Evolutionary conservation across 192 early-diverging fungal species (phyloP).

Genomic region (Neocallimastix lanati): DNA sequence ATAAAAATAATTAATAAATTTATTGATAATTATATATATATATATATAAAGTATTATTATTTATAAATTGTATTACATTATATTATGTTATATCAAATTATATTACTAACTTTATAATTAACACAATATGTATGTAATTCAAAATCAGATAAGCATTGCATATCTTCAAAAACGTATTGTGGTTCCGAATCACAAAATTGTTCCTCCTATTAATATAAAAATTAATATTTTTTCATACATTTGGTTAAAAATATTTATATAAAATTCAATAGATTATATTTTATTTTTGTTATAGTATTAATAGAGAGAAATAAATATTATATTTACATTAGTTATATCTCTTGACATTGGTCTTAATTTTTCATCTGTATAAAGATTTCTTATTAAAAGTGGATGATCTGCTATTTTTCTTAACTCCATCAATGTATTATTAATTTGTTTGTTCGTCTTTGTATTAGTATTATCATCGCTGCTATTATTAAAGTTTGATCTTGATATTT

Average conservation of each 20-base stretch:
- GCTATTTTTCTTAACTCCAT: constrained; percentile 76
- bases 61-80: too few relatives aligned
- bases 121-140: constrained; percentile 53
- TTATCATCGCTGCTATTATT: constrained; percentile 1
- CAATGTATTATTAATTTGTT: constrained; percentile 16
- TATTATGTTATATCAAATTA: too few relatives aligned
- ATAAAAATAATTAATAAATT: too few relatives aligned
- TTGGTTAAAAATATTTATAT: too few relatives aligned
- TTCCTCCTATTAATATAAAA: constrained; percentile 43
- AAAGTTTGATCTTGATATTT: not conserved
- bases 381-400: constrained; percentile 62
- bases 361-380: constrained; percentile 35
- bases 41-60: too few relatives aligned
- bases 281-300: too few relatives aligned
- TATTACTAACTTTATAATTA: constrained; percentile 35
- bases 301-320: too few relatives aligned
- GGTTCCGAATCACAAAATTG: constrained; percentile 56
- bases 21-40: too few relatives aligned
- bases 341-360: constrained; percentile 47
- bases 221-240: too few relatives aligned
- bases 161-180: constrained; percentile 64
- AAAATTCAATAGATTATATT: too few relatives aligned
- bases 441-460: constrained; percentile 3
- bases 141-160: constrained; percentile 74
- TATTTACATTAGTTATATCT: constrained; percentile 24